Evolutionary conservation across 495 filamentous ascomycete genomes (phyloP).

Genomic region (Aspergillus biplanus): DNA sequence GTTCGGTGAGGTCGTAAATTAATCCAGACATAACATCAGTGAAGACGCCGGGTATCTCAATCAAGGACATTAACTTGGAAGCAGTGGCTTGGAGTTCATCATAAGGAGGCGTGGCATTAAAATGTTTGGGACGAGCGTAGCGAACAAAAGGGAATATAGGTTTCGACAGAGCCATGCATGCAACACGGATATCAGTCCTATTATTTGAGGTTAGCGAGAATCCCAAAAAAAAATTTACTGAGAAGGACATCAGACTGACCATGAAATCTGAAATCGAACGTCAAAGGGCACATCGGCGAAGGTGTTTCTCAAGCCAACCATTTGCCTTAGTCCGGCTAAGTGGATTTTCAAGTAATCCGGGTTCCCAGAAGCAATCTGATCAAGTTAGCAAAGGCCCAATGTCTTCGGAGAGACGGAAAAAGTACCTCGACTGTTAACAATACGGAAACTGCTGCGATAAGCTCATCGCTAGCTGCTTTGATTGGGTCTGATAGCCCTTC

Average conservation of each 20-base stretch:
- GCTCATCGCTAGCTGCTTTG: constrained; percentile 48
- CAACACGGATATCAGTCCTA: constrained; percentile 54
- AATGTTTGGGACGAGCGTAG: constrained; percentile 39
- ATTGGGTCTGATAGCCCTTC: constrained; percentile 46
- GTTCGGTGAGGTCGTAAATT: constrained; percentile 45
- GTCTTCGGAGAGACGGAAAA: not conserved
- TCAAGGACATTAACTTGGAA: constrained; percentile 41
- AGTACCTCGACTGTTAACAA: constrained; percentile 51
- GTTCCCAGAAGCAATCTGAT: constrained; percentile 49
- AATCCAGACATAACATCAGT: constrained; percentile 35
- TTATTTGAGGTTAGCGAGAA: constrained; percentile 14
- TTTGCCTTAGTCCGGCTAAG: constrained; percentile 49
- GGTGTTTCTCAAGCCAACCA: constrained; percentile 48
- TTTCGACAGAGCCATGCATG: constrained; percentile 48
- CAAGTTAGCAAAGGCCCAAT: constrained; percentile 18
- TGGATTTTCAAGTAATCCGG: constrained; percentile 53
- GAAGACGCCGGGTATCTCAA: constrained; percentile 47
- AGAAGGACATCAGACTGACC: constrained; percentile 30
- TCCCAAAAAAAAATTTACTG: not conserved
- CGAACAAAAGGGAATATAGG: constrained; percentile 53
- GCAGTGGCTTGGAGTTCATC: constrained; percentile 41
- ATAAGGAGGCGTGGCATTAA: constrained; percentile 38
- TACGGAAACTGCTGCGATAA: constrained; percentile 50
- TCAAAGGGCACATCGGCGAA: constrained; percentile 47
- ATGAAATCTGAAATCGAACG: constrained; percentile 52